Evolutionary conservation across 1,284 basidiomycete species (phyloP).

Genomic region (Xerocomus minutiporus): DNA sequence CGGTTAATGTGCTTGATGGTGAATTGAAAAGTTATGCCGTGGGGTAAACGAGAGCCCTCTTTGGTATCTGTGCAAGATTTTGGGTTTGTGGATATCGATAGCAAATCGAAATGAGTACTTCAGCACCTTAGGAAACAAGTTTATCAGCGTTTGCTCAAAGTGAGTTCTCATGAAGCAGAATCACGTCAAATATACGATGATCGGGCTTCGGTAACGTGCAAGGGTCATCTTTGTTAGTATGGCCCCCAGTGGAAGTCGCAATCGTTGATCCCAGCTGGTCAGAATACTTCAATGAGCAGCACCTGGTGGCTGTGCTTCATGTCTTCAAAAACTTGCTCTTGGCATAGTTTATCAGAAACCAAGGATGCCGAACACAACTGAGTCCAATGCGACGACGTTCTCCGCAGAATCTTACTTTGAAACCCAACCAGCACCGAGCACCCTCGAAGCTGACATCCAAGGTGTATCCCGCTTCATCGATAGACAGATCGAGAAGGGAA

Average conservation of each 20-base stretch:
- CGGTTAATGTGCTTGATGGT: neutral
- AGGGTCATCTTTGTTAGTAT: no score
- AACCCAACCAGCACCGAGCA: conserved; percentile 71
- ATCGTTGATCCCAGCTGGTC: no score
- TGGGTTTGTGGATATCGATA: no score
- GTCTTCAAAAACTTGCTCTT: no score
- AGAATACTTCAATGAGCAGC: no score
- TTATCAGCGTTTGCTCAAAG: neutral
- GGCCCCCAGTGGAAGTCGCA: no score
- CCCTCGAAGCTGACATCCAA: conserved; percentile 62
- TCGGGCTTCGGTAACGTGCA: neutral
- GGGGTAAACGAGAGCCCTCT: neutral
- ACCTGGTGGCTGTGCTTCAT: conserved; percentile 11
- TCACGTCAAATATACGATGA: neutral
- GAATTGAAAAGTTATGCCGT: neutral
- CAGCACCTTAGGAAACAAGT: neutral
- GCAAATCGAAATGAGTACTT: neutral
- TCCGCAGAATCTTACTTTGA: conserved; percentile 86
- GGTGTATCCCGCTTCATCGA: conserved; percentile 69
- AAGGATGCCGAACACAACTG: conserved; percentile 17
- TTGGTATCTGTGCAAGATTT: neutral
- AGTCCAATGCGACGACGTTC: conserved; percentile 40
- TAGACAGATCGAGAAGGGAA: conserved; percentile 56
- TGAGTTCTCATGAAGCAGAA: neutral
- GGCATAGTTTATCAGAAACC: neutral